phyloP scores from a whole-genome alignment of 495 filamentous ascomycete genomes.

The Xylaria palmicola region DNA sequence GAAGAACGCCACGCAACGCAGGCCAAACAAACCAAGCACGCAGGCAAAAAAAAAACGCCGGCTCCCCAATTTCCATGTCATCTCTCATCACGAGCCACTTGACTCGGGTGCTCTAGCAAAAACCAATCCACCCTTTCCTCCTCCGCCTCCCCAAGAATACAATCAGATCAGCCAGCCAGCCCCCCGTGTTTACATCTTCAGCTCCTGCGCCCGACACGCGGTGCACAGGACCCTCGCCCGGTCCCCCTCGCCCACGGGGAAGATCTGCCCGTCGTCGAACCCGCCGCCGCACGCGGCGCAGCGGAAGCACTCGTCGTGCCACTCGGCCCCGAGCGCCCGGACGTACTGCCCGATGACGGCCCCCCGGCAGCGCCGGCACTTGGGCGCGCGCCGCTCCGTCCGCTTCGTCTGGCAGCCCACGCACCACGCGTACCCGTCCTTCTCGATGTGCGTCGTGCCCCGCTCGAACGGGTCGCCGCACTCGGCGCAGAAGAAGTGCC shows the following conservation, averaged over 20 bases:
- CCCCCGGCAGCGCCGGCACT: constrained; percentile 80
- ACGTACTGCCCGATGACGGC: constrained; percentile 86
- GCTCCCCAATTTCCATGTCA: background rate
- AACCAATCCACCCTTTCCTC: background rate
- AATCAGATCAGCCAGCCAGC: too few species aligned
- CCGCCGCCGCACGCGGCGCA: constrained; percentile 58
- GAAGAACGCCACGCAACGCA: background rate
- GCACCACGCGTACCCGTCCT: constrained; percentile 99
- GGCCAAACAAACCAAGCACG: background rate
- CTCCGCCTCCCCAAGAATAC: too few species aligned
- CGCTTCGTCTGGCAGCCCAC: constrained; percentile 88
- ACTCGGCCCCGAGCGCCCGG: constrained; percentile 83
- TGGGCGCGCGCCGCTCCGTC: constrained; percentile 66
- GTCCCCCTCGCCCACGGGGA: constrained; percentile 44
- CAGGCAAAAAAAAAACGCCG: background rate
- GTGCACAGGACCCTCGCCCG: constrained; percentile 50
- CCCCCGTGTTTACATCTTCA: constrained; percentile 42
- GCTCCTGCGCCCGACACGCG: constrained; percentile 47
- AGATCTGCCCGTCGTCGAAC: constrained; percentile 58
- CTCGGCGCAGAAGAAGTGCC: constrained; percentile 99
- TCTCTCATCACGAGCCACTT: background rate
- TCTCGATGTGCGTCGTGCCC: constrained; percentile 87
- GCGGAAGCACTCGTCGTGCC: constrained; percentile 89
- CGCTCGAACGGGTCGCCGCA: constrained; percentile 93
- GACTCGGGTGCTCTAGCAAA: constrained; percentile 1